Conservation (phyloP, 305 asterid species). For the Fraxinus floribunda region DNA sequence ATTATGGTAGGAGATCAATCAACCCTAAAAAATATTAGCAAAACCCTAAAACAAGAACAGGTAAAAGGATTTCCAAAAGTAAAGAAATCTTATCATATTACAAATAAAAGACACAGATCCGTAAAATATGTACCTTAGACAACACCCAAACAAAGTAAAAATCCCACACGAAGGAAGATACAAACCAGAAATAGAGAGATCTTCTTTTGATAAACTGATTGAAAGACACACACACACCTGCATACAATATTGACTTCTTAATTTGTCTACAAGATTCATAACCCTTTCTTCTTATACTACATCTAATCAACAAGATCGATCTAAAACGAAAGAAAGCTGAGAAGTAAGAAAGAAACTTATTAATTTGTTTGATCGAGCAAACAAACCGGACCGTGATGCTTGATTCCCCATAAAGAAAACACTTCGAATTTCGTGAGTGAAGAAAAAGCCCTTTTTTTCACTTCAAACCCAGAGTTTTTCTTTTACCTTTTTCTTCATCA, state of each 20-base stretch:
- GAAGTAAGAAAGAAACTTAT: background rate
- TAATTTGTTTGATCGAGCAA: constrained; percentile 32
- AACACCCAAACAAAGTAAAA: constrained; percentile 1
- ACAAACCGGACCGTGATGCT: constrained; percentile 81
- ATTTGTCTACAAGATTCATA: background rate
- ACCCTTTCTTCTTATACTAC: background rate
- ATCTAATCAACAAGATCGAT: background rate
- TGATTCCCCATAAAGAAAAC: constrained; percentile 55
- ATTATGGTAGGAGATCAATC: background rate
- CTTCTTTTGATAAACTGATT: background rate
- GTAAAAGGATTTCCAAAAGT: background rate
- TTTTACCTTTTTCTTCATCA: constrained; percentile 12
- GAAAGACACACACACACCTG: background rate
- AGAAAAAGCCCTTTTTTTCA: constrained; percentile 4
- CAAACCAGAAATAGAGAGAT: constrained; percentile 12
- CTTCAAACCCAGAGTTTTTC: background rate
- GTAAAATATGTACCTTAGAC: background rate
- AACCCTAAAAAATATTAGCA: background rate
- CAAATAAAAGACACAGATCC: constrained; percentile 21
- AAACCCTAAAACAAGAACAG: background rate
- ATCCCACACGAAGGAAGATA: background rate
- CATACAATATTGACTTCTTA: background rate
- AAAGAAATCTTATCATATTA: background rate
- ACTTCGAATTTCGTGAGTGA: constrained; percentile 9
- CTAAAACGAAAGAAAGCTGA: background rate